Conservation (phyloP, 108 stramenopile genomes). For the Poteriospumella lacustris region DNA sequence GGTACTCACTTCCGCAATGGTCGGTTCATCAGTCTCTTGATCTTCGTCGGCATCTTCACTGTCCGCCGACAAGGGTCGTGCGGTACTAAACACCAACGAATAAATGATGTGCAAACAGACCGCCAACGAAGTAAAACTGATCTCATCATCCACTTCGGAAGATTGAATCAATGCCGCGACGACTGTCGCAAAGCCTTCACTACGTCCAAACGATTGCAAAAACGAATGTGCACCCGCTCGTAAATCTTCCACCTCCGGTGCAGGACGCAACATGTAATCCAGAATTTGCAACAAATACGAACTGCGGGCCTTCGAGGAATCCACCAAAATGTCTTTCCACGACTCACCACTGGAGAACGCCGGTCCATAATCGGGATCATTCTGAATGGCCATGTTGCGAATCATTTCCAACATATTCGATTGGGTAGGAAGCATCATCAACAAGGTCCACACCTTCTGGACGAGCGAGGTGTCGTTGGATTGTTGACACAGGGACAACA, state of each 20-base stretch:
- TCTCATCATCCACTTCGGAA: neutral
- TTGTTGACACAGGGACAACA: neutral
- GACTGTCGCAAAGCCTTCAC: neutral
- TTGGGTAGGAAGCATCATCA: conserved; percentile 86
- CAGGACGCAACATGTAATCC: conserved; percentile 79
- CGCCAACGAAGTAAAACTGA: neutral
- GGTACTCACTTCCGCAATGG: neutral
- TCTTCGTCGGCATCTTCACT: too few species aligned
- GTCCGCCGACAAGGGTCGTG: too few species aligned
- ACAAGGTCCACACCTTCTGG: conserved; percentile 68
- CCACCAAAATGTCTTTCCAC: neutral
- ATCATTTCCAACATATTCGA: conserved; percentile 58
- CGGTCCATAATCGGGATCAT: conserved; percentile 46
- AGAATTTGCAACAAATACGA: conserved; percentile 86
- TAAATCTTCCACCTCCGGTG: conserved; percentile 56
- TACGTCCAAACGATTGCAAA: neutral
- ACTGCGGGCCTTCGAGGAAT: conserved; percentile 61
- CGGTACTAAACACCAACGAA: neutral
- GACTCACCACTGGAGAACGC: neutral
- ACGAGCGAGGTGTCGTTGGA: neutral
- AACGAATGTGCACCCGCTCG: neutral
- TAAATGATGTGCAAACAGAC: neutral
- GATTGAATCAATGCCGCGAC: neutral
- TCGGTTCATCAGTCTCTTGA: neutral
- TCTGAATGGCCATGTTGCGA: conserved; percentile 56